Evolutionary conservation across 2,329 filamentous ascomycete genomes (phyloP), one percentile per base, ranked within the genome.

Genomic region (Lithohypha guttulata): DNA sequence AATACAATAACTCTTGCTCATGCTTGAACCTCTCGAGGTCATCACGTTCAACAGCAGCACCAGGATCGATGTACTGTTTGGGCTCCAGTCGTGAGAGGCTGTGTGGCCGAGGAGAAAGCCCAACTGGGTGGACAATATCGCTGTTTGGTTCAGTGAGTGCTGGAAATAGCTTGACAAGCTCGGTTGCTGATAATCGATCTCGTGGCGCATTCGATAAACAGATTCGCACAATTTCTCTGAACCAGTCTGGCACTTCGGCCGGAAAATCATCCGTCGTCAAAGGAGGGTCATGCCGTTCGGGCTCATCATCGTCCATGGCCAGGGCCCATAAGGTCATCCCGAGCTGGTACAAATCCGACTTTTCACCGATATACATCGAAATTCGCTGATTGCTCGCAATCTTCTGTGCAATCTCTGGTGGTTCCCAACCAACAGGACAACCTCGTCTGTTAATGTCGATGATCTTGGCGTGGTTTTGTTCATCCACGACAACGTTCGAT

Each of bases 361-460:
- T 98, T 56, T 95, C 86, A 9, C 91, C 89, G 56, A 98, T 96
- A 55, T 93, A 95, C 80, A 96, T 94, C 31, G 84, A 82, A 38
- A 98, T 87, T 20, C 85, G 75, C 59, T 95, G 87, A 42, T 83
- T 84, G 59, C 79, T 87, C 48, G 89, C 79, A 44, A 96, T 85
- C 40, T 96, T 75, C 4, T 75, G 73, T 11, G 79, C 81, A 41
- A 93, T 81, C 61, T 98, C 91, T 3, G 91, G 91, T 2, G 91
- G 87, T 51, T 98, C 91, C 91, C 91, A 98, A 17, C 89, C 89
- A 3, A 96, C 84, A 0, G 91, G 91, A 53, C 91, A 98, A n/a
- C 91, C 91, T 52, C 91, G 73, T 40, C 91, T 75, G 63, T 98
- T 98, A 64, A 98, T 95, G 60, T 98, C 91, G 55, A 98, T 98